Conservation (phyloP, 1,139 yeast species). For the Fermentozyma sake region DNA sequence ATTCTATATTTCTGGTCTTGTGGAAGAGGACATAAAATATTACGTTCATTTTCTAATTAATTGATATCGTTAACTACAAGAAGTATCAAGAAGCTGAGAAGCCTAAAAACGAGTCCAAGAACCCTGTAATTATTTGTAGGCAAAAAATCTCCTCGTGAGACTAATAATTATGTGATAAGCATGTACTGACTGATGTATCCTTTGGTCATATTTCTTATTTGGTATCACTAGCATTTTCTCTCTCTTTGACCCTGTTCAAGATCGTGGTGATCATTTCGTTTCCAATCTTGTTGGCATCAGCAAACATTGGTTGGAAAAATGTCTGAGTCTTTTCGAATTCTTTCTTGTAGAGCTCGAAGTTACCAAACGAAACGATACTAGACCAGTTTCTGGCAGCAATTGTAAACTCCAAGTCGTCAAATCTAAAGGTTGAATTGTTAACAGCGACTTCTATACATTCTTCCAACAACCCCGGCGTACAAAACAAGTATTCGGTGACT, state of each 20-base stretch:
- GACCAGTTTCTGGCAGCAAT: constrained; percentile 86
- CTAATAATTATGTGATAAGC: too few species aligned
- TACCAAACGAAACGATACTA: constrained; percentile 70
- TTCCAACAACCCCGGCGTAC: constrained; percentile 77
- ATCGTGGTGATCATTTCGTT: constrained; percentile 95
- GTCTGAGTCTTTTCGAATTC: constrained; percentile 76
- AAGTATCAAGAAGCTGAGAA: too few species aligned
- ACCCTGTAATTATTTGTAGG: too few species aligned
- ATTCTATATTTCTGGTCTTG: too few species aligned
- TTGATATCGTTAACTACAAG: too few species aligned
- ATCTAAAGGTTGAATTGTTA: constrained; percentile 63
- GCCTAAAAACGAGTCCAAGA: too few species aligned
- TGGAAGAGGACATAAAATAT: too few species aligned
- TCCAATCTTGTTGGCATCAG: constrained; percentile 87
- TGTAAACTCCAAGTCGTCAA: constrained; percentile 83
- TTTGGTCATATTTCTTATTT: too few species aligned
- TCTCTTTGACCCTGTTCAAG: constrained; percentile 45
- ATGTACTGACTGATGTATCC: too few species aligned
- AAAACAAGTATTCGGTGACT: constrained; percentile 85
- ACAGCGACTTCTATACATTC: constrained; percentile 73
- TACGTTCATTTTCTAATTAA: too few species aligned
- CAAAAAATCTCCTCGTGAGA: too few species aligned
- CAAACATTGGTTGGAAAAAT: constrained; percentile 80
- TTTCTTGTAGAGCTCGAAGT: constrained; percentile 63
- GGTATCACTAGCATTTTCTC: constrained; percentile 16